phyloP scores from a whole-genome alignment of 2,329 filamentous ascomycete genomes.

The Fusarium sarcochroum region DNA sequence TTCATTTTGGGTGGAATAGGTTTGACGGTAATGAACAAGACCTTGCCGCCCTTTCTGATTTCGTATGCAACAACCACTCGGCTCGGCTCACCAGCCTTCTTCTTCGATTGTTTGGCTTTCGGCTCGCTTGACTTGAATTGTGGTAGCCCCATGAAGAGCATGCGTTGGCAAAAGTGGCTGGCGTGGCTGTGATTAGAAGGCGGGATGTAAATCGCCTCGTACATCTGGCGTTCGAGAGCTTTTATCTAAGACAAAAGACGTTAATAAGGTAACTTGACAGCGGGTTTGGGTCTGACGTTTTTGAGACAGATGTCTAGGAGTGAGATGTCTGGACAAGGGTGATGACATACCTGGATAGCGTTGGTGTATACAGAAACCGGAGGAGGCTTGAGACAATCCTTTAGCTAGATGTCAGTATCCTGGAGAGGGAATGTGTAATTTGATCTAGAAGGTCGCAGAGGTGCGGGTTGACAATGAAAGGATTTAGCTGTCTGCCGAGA shows the following conservation, averaged over 20 bases:
- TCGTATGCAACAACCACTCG: constrained; percentile 15
- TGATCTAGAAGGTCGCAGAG: background rate
- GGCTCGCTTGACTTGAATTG: constrained; percentile 4
- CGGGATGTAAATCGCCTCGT: background rate
- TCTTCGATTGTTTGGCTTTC: constrained; percentile 15
- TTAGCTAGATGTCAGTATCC: background rate
- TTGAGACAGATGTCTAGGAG: background rate
- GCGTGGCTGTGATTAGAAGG: background rate
- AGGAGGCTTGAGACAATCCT: background rate
- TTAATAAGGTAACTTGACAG: background rate
- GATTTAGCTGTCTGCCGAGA: background rate
- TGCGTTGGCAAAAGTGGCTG: constrained; percentile 16
- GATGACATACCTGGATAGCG: constrained; percentile 1
- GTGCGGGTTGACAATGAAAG: background rate
- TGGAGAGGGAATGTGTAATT: background rate
- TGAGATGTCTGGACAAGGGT: background rate
- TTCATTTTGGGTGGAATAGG: constrained; percentile 15
- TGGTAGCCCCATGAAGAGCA: constrained; percentile 34
- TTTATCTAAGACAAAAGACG: background rate
- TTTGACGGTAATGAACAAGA: constrained; percentile 19
- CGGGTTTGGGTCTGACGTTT: background rate
- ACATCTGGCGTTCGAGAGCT: constrained; percentile 1
- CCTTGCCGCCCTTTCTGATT: background rate
- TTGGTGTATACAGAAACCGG: background rate
- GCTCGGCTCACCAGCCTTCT: background rate